Evolutionary conservation across 805 yeast genomes (phyloP), one percentile per base, ranked within the genome.

Genomic region (Crinitomyces ghanaensis): DNA sequence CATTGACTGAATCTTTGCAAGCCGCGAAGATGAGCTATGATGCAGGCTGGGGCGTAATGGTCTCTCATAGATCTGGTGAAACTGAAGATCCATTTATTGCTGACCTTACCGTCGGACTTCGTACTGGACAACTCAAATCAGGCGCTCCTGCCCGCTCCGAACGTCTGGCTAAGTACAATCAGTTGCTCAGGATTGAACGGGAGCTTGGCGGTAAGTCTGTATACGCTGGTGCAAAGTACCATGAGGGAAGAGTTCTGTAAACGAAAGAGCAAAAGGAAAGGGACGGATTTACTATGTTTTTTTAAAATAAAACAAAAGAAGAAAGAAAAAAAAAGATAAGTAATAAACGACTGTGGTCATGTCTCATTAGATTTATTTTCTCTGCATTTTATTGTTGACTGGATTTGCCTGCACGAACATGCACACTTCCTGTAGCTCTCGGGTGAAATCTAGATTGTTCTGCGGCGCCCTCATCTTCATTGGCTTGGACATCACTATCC

Each of bases 121-220:
- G 96, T 78, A 56, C 93, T 50, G 98, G 96, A 64, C 97, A 88
- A 75, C 82, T 88, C 69, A 88, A 88, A 86, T 83, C 96, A 53
- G 98, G 98, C 78, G 97, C 98, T 62, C 97, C 97, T 62, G 95
- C 96, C 53, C 86, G 98, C 74, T 83, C 96, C 51, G 98, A 88
- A 75, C 88, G 98, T 79, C 79, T 91, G 67, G 97, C 97, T 64
- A 88, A 88, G 74, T 77, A 80, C 66, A 88, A 88, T 86, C 95
- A 88, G 76, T 77, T 88, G 66, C 76, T 88, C 65, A 83, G 97
- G 72, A 88, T 88, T 58, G 97, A 91, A 76, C 94, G 88, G 73
- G 93, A 82, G 72, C 80, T 88, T 60, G 97, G 96, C 61, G 85
- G 74, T 77, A 84, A 84, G 74, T 96, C 95, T 48, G 58, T 85